Percentiles rank a stretch among this genome's conserved stretches.
Evolutionary conservation across 768 basidiomycete genomes (phyloP).

Genomic region (Porpolomopsis calyptriformis): DNA sequence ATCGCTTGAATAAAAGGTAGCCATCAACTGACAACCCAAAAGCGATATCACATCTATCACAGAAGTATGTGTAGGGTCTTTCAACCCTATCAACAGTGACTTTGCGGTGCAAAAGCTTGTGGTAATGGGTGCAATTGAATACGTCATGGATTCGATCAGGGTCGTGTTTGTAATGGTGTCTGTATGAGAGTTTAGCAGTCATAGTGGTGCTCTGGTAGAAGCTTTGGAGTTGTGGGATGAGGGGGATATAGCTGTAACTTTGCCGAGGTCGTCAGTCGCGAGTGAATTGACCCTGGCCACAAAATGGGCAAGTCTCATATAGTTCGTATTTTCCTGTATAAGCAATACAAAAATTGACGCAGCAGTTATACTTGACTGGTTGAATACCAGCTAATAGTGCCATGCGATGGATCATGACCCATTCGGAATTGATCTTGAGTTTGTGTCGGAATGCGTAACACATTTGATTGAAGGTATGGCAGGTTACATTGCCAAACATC

Average conservation of each 20-base stretch:
- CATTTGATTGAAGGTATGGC: slow-evolving; percentile 17
- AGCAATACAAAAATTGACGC: slow-evolving; percentile 23
- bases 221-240: slow-evolving; percentile 21
- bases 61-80: slow-evolving; percentile 24
- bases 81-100: slow-evolving; percentile 20
- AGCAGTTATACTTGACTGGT: slow-evolving; percentile 22
- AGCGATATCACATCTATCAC: slow-evolving; percentile 29
- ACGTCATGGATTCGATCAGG: slow-evolving; percentile 21
- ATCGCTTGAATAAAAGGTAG: slow-evolving; percentile 27
- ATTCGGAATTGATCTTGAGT: slow-evolving; percentile 18
- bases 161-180: slow-evolving; percentile 8
- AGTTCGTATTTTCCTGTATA: slow-evolving; percentile 18
- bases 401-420: slow-evolving; percentile 15
- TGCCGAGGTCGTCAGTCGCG: slow-evolving; percentile 8
- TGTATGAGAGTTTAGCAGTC: slow-evolving; percentile 11
- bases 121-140: slow-evolving; percentile 27
- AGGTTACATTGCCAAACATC: slow-evolving; percentile 18
- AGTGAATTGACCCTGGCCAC: slow-evolving; percentile 11
- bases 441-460: slow-evolving; percentile 16
- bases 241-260: slow-evolving; percentile 18
- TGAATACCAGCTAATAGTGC: slow-evolving; percentile 18
- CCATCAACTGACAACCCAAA: slow-evolving; percentile 35
- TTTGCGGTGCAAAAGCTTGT: slow-evolving; percentile 10
- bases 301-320: slow-evolving; percentile 12
- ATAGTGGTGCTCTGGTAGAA: slow-evolving; percentile 10